A percentile compares a stretch with the other conserved stretches of the same genome.
Conservation (phyloP, 2,329 filamentous ascomycete genomes). For the Colletotrichum spaethianum region DNA sequence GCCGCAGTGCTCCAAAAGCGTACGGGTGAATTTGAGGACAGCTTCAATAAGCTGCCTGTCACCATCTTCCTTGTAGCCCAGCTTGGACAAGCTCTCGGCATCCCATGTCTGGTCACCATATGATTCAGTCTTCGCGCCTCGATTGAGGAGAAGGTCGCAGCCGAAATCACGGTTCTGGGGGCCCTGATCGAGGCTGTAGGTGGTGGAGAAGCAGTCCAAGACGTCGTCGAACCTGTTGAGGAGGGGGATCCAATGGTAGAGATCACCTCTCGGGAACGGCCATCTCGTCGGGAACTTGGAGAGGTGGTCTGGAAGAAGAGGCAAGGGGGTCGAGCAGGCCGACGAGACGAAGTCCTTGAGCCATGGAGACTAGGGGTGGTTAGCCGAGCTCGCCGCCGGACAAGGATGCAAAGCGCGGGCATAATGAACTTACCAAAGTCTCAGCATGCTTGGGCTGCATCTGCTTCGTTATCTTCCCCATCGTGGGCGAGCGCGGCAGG, state of each 20-base stretch:
- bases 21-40: constrained; percentile 86
- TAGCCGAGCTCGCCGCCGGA: constrained; percentile 22
- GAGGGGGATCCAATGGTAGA: constrained; percentile 98
- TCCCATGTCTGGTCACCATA: constrained; percentile 65
- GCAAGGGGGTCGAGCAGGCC: constrained; percentile 78
- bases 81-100: constrained; percentile 62
- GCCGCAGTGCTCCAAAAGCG: constrained; percentile 94
- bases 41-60: constrained; percentile 85
- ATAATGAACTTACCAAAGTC: constrained; percentile 68
- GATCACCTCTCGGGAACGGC: constrained; percentile 94
- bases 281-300: constrained; percentile 87
- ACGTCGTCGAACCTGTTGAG: constrained; percentile 94
- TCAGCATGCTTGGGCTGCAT: constrained; percentile 78
- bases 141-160: constrained; percentile 74
- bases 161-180: constrained; percentile 86
- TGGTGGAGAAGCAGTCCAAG: constrained; percentile 83
- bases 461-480: constrained; percentile 78
- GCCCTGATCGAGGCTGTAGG: constrained; percentile 84
- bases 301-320: constrained; percentile 83
- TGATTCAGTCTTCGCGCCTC: constrained; percentile 65
- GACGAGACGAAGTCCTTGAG: constrained; percentile 84
- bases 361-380: constrained; percentile 81
- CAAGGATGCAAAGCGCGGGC: constrained; percentile 17
- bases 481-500: constrained; percentile 71
- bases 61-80: constrained; percentile 80